These are phyloP conservation scores for Rhodosporidiobolus odoratus DNA, from an alignment of 768 basidiomycete species.

Conservation along the genomic window DNA sequence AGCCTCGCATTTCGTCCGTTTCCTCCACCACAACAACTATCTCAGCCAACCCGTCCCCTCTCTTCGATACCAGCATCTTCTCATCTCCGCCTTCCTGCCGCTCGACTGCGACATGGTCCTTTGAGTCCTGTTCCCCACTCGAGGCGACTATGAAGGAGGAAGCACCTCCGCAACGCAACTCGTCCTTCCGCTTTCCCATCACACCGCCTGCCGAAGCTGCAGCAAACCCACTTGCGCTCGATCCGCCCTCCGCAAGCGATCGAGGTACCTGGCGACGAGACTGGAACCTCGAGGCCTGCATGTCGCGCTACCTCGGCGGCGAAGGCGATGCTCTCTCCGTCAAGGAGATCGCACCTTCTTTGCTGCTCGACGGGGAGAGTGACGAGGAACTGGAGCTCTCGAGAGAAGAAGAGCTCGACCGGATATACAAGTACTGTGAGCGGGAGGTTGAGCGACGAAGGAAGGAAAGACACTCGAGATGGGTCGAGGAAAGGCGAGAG, in stretches of 20 bases:
- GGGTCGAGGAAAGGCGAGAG: no score
- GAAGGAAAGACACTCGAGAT: background rate
- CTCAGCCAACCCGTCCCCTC: no score
- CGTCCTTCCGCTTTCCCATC: no score
- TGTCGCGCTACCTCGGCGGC: background rate
- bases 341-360: background rate
- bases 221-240: background rate
- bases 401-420: background rate
- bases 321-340: background rate
- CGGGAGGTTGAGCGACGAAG: constrained; percentile 9
- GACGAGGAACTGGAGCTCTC: background rate
- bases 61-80: constrained; percentile 4
- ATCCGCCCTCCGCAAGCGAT: background rate
- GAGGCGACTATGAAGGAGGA: no score
- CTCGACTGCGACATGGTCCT: background rate
- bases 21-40: no score
- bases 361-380: background rate
- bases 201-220: no score
- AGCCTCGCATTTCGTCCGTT: no score
- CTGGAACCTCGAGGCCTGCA: background rate
- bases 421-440: constrained; percentile 1
- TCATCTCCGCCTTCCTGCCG: background rate
- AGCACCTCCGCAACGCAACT: background rate
- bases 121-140: background rate
- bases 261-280: background rate